These are phyloP conservation scores for Pichia insulana DNA, from an alignment of 805 yeast genomes.

Conservation along the genomic window DNA sequence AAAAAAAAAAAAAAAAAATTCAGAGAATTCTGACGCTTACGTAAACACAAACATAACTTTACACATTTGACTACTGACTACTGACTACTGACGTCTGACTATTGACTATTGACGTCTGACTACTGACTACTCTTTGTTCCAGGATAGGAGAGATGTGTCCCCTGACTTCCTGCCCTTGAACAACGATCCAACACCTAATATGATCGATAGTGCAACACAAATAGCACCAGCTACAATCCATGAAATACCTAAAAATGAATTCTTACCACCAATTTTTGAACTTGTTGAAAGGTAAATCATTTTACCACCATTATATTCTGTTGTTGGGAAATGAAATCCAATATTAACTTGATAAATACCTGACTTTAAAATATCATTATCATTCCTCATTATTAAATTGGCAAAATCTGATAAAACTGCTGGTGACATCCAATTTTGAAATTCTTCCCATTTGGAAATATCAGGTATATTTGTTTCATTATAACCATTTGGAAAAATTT, in stretches of 20 bases:
- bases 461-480: constrained; percentile 64
- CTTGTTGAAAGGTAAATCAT: constrained; percentile 60
- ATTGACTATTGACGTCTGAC: no score
- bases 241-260: constrained; percentile 58
- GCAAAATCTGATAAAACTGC: constrained; percentile 64
- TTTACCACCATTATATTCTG: constrained; percentile 58
- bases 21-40: no score
- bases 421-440: constrained; percentile 84
- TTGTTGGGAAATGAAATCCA: constrained; percentile 76
- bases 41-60: no score
- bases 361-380: constrained; percentile 39
- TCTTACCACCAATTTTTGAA: constrained; percentile 70
- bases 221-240: constrained; percentile 74
- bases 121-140: constrained; percentile 40
- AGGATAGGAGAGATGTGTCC: constrained; percentile 59
- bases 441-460: constrained; percentile 53
- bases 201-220: constrained; percentile 48
- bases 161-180: constrained; percentile 64
- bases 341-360: constrained; percentile 59
- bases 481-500: constrained; percentile 65
- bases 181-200: constrained; percentile 45
- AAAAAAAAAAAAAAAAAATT: no score
- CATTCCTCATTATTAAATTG: constrained; percentile 58
- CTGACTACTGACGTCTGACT: no score
- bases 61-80: no score